phyloP scores from a whole-genome alignment of 129 eudicot genomes.

The Centrapalus pauciflorus region DNA sequence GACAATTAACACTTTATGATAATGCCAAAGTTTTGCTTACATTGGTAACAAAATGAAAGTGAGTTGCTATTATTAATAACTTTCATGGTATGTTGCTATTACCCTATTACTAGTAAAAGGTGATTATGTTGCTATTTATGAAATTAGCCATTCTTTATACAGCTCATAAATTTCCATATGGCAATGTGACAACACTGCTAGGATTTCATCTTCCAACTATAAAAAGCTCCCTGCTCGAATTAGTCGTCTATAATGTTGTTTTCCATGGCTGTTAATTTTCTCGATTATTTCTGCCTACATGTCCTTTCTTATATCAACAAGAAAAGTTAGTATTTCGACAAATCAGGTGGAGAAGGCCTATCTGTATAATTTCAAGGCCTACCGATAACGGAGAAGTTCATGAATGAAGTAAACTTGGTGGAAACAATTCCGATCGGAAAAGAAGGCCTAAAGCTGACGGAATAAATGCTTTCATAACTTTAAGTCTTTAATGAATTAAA shows the following conservation, averaged over 20 bases:
- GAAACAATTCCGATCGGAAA: neutral
- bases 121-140: too few relatives aligned
- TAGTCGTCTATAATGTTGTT: neutral
- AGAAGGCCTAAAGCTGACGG: too few relatives aligned
- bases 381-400: neutral
- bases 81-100: too few relatives aligned
- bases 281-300: neutral
- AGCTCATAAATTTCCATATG: neutral
- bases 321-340: neutral
- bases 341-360: neutral
- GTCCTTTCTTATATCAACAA: neutral
- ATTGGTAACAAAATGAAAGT: too few relatives aligned
- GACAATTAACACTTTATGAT: too few relatives aligned
- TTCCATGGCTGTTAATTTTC: neutral
- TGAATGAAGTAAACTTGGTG: neutral
- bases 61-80: too few relatives aligned
- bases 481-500: neutral
- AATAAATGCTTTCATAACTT: neutral
- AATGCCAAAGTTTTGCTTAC: too few relatives aligned
- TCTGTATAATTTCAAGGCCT: neutral
- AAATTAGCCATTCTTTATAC: too few relatives aligned
- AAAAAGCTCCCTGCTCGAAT: neutral
- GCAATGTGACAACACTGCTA: neutral
- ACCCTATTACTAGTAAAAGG: too few relatives aligned
- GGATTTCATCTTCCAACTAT: neutral